Evolutionary conservation across 2,329 filamentous ascomycete species (phyloP).

Genomic region (Colletotrichum limetticola): DNA sequence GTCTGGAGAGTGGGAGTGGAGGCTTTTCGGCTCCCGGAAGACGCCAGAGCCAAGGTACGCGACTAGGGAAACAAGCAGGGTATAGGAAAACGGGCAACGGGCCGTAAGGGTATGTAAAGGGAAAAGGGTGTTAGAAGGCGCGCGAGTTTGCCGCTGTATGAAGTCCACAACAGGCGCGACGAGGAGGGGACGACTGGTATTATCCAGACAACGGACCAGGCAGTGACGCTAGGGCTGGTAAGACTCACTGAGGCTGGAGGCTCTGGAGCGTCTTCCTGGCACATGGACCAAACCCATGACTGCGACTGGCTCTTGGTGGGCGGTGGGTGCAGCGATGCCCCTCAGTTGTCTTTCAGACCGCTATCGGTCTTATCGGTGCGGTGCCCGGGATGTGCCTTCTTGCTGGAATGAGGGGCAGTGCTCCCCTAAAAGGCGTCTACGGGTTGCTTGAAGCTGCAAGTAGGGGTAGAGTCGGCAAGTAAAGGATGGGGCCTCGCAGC

Average conservation of each 20-base stretch:
- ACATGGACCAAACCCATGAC: conserved; percentile 38
- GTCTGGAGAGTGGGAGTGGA: conserved; percentile 27
- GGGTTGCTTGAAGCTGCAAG: not conserved
- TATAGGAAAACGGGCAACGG: not conserved
- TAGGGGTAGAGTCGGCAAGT: conserved; percentile 30
- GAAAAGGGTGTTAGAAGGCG: conserved; percentile 7
- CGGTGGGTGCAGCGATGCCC: conserved; percentile 31
- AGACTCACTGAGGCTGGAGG: conserved; percentile 36
- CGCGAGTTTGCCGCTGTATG: conserved; percentile 1
- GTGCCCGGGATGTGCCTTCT: conserved; percentile 27
- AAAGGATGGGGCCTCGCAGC: conserved; percentile 26
- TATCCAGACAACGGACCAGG: conserved; percentile 18
- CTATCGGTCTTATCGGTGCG: conserved; percentile 34
- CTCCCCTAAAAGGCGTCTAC: conserved; percentile 7
- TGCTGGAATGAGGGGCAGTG: conserved; percentile 33
- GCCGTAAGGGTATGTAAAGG: not conserved
- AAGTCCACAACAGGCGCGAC: conserved; percentile 7
- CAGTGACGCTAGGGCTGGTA: conserved; percentile 30
- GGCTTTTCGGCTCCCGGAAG: conserved; percentile 17
- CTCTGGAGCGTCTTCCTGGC: conserved; percentile 36
- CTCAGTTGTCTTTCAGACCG: conserved; percentile 26
- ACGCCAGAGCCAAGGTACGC: conserved; percentile 1
- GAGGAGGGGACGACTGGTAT: conserved; percentile 24
- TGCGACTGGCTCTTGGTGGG: conserved; percentile 33
- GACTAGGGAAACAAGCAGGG: not conserved